These are phyloP conservation scores for Bisporella sp. DNA, from an alignment of 2,329 filamentous ascomycete genomes.

Conservation along the genomic window DNA sequence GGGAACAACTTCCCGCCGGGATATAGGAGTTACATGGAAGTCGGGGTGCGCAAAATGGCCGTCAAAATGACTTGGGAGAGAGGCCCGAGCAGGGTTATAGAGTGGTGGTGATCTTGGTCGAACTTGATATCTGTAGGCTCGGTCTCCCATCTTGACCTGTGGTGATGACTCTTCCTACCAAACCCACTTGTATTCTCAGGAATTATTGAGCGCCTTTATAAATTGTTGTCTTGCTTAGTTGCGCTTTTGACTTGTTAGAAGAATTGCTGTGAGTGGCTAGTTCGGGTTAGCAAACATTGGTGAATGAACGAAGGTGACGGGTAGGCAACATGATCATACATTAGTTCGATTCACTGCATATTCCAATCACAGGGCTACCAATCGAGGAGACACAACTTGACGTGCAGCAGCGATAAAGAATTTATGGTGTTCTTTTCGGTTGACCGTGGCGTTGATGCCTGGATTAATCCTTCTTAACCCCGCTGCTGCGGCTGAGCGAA, in stretches of 20 bases:
- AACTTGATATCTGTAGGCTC: slow-evolving; percentile 38
- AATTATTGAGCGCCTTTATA: too few species aligned
- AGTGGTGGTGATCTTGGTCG: slow-evolving; percentile 36
- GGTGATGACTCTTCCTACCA: neutral
- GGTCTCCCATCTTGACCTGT: slow-evolving; percentile 39
- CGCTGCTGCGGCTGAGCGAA: neutral
- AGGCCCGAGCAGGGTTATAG: slow-evolving; percentile 45
- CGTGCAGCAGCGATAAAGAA: neutral
- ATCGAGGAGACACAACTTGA: neutral
- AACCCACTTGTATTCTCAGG: neutral
- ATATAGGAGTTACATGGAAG: slow-evolving; percentile 44
- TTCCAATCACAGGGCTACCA: neutral
- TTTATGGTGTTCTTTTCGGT: neutral
- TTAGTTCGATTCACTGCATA: neutral
- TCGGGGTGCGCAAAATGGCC: slow-evolving; percentile 31
- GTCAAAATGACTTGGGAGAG: slow-evolving; percentile 41
- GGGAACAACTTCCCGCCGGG: slow-evolving; percentile 28
- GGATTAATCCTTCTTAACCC: neutral
- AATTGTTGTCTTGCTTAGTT: neutral
- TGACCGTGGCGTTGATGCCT: neutral
- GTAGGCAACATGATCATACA: neutral
- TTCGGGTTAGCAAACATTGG: neutral
- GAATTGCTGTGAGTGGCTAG: neutral
- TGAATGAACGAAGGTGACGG: neutral
- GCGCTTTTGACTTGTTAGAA: neutral